Base-by-base conservation (phyloP, 257 asterid genomes). In the Misopates orontium region DNA sequence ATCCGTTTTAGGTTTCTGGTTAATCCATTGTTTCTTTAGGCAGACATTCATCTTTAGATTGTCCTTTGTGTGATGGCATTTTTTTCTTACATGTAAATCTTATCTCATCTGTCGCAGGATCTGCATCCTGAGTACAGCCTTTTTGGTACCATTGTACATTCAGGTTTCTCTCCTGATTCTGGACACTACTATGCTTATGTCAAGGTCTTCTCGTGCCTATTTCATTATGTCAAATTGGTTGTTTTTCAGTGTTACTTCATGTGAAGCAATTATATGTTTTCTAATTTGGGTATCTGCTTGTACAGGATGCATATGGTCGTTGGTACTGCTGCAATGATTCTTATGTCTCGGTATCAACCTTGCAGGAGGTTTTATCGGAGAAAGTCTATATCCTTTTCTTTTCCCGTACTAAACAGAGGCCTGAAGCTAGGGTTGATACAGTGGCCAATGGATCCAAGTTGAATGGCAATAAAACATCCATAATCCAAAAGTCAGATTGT, bases 281-380 rank as follows among this genome's bases (percentile, higher is more conserved):
- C 62, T 76, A 56, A 65, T 66, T 71, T 51, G 54, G 56, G 54
- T 74, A 41, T 54, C 23, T 63, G 20, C 53, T 56, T 70, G 44
- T 80, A 64, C 88, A 94, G 97, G 96, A 94, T 84, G 92, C 96
- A 14, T 62, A 76, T 68, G 96, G 90, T 65, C 87, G 87, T 70
- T 94, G 99, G 98, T 90, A 80, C 78, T 82, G 98, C 88, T 94
- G 99, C 84, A 86, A 94, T 59, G 99, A 94, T 73, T 80, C 97
- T 36, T 84, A 66, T 70, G 98, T 90, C 60, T 80, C 95, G 7
- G 82, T 73, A 60, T 82, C 97, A 57, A 78, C 80, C 68, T 67
- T 88, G 80, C 83, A 88, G 72, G 95, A 94, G 77, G 99, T 88
- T 77, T 78, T 94, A 77, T 86, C 98, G 15, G 98, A 90, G 77